phyloP scores from a whole-genome alignment of 805 yeast genomes.

The Saturnispora galanensis region DNA sequence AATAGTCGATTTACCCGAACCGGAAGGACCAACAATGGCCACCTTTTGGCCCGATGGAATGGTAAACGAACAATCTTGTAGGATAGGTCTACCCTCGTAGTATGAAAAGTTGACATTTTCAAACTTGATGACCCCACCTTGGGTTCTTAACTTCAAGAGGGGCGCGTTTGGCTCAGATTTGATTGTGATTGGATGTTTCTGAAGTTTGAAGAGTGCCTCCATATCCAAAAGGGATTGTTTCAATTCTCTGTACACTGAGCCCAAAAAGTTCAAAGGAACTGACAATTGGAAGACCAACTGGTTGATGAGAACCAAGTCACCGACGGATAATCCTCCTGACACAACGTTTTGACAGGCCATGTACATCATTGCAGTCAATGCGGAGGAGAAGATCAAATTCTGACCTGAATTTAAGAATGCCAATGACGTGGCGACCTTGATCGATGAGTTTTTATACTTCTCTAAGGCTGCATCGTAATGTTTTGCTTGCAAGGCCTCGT shows the following conservation, averaged over 20 bases:
- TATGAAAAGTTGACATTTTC: constrained; percentile 92
- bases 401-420: constrained; percentile 76
- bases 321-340: constrained; percentile 73
- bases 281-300: constrained; percentile 93
- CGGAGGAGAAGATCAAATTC: constrained; percentile 71
- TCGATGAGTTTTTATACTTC: constrained; percentile 63
- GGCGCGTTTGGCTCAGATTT: constrained; percentile 54
- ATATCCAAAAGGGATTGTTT: constrained; percentile 89
- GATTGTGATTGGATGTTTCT: constrained; percentile 61
- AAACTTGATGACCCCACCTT: constrained; percentile 59
- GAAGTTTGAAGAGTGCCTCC: constrained; percentile 88
- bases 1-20: constrained; percentile 91
- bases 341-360: constrained; percentile 96
- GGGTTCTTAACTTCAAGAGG: constrained; percentile 38
- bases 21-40: constrained; percentile 95
- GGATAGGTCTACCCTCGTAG: constrained; percentile 78
- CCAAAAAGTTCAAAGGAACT: constrained; percentile 88
- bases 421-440: constrained; percentile 76
- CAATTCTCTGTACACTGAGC: constrained; percentile 90
- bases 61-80: constrained; percentile 68
- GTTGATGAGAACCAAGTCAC: constrained; percentile 89
- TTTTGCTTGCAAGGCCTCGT: constrained; percentile 68
- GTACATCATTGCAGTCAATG: constrained; percentile 94
- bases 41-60: constrained; percentile 88
- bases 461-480: constrained; percentile 70